A percentile compares a stretch with the other conserved stretches of the same genome.
phyloP scores from a whole-genome alignment of 208 protist species.

The Wallacemonas sp. region DNA sequence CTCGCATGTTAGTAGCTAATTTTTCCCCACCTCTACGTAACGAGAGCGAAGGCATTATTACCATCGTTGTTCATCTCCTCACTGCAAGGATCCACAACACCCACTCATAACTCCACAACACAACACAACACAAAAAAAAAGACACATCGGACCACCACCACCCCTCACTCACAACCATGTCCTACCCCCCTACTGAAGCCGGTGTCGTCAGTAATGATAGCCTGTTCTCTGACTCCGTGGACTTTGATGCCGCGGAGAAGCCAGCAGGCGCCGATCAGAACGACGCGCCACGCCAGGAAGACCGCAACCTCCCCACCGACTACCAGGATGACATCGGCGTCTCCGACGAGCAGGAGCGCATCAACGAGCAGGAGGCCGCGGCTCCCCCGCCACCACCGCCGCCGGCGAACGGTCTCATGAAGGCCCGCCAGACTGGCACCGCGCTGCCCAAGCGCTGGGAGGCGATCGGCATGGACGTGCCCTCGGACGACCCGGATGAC shows the following conservation, averaged over 20 bases:
- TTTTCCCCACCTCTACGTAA: constrained; percentile 8
- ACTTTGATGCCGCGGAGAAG: constrained; percentile 72
- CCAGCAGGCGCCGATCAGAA: constrained; percentile 17
- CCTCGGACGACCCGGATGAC: constrained; percentile 61
- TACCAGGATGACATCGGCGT: constrained; percentile 16
- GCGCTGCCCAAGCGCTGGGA: constrained; percentile 45
- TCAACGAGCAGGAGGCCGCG: constrained; percentile 22
- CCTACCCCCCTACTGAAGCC: constrained; percentile 61
- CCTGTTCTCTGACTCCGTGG: constrained; percentile 65
- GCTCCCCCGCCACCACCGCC: constrained; percentile 19
- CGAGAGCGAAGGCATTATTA: constrained; percentile 17
- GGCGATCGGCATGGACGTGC: constrained; percentile 38
- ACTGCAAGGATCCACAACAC: no score
- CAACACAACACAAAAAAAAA: constrained; percentile 5
- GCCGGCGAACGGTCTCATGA: constrained; percentile 47
- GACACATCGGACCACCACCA: no score
- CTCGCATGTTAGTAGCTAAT: no score
- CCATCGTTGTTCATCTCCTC: no score
- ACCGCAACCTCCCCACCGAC: constrained; percentile 3
- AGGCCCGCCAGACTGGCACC: constrained; percentile 42
- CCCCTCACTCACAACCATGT: no score
- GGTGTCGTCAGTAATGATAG: constrained; percentile 67
- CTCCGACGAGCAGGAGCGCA: constrained; percentile 11
- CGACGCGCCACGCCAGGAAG: neutral
- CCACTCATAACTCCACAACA: no score